Percentiles rank a stretch among this genome's conserved stretches.
These are phyloP conservation scores for Ceriops tagal DNA, from an alignment of 345 rosid genomes.

Conservation along the genomic window DNA sequence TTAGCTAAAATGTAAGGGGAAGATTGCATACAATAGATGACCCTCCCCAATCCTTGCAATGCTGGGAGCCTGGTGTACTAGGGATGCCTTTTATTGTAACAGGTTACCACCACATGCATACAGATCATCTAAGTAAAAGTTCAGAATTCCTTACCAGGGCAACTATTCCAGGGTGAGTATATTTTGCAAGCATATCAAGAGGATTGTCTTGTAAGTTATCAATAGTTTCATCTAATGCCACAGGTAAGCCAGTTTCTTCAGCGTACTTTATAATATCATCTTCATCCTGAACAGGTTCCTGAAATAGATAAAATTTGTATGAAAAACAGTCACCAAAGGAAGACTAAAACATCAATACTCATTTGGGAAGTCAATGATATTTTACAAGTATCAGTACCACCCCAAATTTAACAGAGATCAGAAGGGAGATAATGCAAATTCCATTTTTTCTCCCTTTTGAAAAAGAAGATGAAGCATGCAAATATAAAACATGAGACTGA, in stretches of 20 bases:
- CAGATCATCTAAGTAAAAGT: constrained; percentile 8
- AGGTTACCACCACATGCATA: constrained; percentile 4
- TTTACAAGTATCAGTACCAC: background rate
- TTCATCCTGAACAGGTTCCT: constrained; percentile 85
- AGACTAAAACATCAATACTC: background rate
- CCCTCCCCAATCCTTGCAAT: too few relatives aligned
- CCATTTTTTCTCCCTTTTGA: background rate
- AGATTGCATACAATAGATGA: too few relatives aligned
- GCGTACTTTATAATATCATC: constrained; percentile 74
- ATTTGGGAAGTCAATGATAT: background rate
- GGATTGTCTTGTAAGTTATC: constrained; percentile 49
- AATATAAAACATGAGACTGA: background rate
- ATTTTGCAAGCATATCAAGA: constrained; percentile 51
- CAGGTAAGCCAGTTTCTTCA: constrained; percentile 86
- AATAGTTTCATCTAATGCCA: constrained; percentile 90
- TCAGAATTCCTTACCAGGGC: constrained; percentile 63
- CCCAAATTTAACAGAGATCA: background rate
- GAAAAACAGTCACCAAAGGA: constrained; percentile 1
- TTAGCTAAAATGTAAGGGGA: too few relatives aligned
- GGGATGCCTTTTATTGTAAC: background rate
- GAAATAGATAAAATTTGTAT: constrained; percentile 21
- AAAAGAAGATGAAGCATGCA: background rate
- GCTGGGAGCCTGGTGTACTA: too few relatives aligned
- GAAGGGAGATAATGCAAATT: background rate
- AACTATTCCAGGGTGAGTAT: constrained; percentile 73